A percentile compares a stretch with the other conserved stretches of the same genome.
These are phyloP conservation scores for Sporobolomyces roseus DNA, from an alignment of 768 basidiomycete species.

Conservation along the genomic window DNA sequence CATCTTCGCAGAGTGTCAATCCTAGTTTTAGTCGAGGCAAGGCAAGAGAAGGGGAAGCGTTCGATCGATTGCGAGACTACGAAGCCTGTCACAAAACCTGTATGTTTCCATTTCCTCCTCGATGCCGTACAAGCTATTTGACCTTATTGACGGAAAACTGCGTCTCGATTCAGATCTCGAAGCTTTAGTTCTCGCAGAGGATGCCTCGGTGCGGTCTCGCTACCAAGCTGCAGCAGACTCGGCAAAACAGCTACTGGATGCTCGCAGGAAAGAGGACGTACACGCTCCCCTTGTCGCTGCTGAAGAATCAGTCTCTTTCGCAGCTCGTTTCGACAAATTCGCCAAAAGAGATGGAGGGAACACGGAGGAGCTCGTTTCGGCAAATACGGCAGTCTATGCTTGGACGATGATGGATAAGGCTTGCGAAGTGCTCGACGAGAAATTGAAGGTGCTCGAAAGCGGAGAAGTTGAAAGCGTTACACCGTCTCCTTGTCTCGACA, in stretches of 20 bases:
- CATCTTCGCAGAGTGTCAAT: not conserved
- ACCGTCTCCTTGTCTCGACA: constrained; percentile 12
- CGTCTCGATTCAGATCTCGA: not conserved
- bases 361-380: constrained; percentile 6
- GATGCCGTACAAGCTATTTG: too few relatives aligned
- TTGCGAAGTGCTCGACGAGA: constrained; percentile 4
- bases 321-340: constrained; percentile 3
- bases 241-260: not conserved
- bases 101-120: too few relatives aligned
- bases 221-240: not conserved
- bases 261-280: not conserved
- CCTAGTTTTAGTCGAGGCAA: constrained; percentile 8
- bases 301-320: constrained; percentile 9
- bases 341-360: constrained; percentile 1
- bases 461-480: constrained; percentile 12
- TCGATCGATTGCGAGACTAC: not conserved
- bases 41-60: constrained; percentile 9
- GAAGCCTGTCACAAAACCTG: not conserved
- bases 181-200: constrained; percentile 10
- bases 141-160: too few relatives aligned
- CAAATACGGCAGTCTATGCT: constrained; percentile 12
- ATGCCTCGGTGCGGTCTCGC: not conserved
- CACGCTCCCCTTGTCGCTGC: not conserved
- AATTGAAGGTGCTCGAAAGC: constrained; percentile 14
- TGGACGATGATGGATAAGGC: constrained; percentile 19